Base-by-base conservation (phyloP, 2,329 filamentous ascomycete genomes). In the Beauveria sp. region DNA sequence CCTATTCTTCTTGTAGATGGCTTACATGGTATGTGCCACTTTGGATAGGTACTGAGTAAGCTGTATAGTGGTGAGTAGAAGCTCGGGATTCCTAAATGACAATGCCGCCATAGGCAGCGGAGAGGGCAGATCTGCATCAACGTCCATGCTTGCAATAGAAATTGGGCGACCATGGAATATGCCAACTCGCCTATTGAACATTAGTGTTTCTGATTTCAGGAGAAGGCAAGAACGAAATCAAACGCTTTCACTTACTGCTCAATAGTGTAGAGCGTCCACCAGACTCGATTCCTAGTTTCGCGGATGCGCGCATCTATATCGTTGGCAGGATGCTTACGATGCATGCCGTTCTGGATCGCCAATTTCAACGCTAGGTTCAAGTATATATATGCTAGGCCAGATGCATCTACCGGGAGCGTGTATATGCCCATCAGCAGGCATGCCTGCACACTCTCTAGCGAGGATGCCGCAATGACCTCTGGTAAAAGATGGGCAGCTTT, bases 261-360 rank as follows among this genome's bases (percentile, higher is more conserved):
- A 28, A 82, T 78, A 0, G 80, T 81, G 65, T 83, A 84, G 0
- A 77, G 76, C 4, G 80, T 83, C 81, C 81, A 84, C 74, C 81
- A 84, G 9, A 84, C 79, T 2, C 81, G 75, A 66, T 82, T 83
- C 20, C 81, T 74, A 3, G 77, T 78, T 71, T 84, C 81, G 16
- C 79, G 73, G 63, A 80, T 77, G 34, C 74, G 73, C 12, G 77
- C 71, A 34, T 80, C 78, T 12, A 83, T 72, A 0, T 74, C 77
- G 55, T 78, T 75, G 1, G 77, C 79, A 1, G 76, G 71, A 62
- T 79, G 80, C 59, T 74, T 78, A 54, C 82, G 74, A 65, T 85
- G 82, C 81, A 85, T 83, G 10, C 82, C 82, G 66, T 85, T 85
- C 63, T 84, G 81, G 16, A 85, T 83, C 1, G 81, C 82, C 62